Evolutionary conservation across 179 eudicot species (phyloP).

Genomic region (Spinacia oleracea): DNA sequence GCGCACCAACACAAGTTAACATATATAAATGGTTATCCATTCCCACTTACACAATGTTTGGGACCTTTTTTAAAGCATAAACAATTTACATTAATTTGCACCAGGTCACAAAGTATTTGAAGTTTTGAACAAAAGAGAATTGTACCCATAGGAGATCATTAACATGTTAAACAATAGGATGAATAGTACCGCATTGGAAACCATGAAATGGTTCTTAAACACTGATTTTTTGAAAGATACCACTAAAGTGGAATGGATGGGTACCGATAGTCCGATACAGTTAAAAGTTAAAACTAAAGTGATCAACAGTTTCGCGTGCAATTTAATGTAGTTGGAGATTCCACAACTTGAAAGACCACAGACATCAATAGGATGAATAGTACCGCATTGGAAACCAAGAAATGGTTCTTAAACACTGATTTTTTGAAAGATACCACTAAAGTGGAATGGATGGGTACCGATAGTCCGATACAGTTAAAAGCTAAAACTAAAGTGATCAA

Average conservation of each 20-base stretch:
- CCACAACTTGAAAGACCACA: too few species aligned
- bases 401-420: background rate
- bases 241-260: background rate
- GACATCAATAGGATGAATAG: background rate
- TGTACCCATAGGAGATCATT: background rate
- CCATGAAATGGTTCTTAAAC: background rate
- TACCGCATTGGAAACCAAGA: background rate
- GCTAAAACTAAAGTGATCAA: background rate
- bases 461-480: too few species aligned
- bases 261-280: background rate
- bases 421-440: background rate
- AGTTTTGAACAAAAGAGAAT: background rate
- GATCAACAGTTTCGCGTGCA: background rate
- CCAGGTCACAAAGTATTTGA: background rate
- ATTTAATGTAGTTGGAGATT: background rate
- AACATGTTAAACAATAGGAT: background rate
- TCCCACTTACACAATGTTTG: background rate
- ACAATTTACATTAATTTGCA: background rate
- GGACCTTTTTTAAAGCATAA: background rate
- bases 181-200: background rate
- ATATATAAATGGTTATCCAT: background rate
- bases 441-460: background rate
- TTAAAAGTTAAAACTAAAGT: background rate
- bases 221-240: too few species aligned
- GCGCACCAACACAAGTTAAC: background rate